These are phyloP conservation scores for Magnaporthiopsis incrustans DNA, from an alignment of 2,329 filamentous ascomycete genomes.

Conservation along the genomic window DNA sequence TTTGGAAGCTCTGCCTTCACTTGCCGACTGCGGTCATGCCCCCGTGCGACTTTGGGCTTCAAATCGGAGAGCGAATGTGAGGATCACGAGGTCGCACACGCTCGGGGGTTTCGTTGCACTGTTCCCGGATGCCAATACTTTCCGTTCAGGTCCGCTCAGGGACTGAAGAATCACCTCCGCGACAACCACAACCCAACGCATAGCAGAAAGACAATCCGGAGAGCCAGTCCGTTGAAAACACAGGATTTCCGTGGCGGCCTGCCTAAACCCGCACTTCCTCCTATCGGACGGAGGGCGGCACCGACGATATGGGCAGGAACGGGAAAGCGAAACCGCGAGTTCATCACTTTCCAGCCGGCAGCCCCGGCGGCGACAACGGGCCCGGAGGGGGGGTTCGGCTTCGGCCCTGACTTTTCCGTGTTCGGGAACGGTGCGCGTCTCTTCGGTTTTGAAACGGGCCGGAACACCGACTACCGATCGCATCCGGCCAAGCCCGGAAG, in stretches of 20 bases:
- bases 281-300: too few relatives aligned
- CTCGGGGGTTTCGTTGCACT: slow-evolving; percentile 4
- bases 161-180: not conserved
- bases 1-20: slow-evolving; percentile 6
- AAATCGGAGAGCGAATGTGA: not conserved
- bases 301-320: too few relatives aligned
- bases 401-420: slow-evolving; percentile 66
- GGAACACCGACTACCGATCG: slow-evolving; percentile 50
- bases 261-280: too few relatives aligned
- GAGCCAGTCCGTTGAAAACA: too few relatives aligned
- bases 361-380: slow-evolving; percentile 39
- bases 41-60: slow-evolving; percentile 7
- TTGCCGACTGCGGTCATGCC: slow-evolving; percentile 7
- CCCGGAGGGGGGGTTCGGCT: slow-evolving; percentile 48
- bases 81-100: slow-evolving; percentile 8
- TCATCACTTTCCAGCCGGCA: slow-evolving; percentile 55
- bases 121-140: slow-evolving; percentile 6
- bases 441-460: slow-evolving; percentile 67
- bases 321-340: too few relatives aligned
- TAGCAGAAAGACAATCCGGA: not conserved
- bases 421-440: slow-evolving; percentile 82
- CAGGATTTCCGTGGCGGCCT: too few relatives aligned
- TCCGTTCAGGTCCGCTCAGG: slow-evolving; percentile 2
- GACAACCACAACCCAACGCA: not conserved
- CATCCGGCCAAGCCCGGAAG: slow-evolving; percentile 38